Evolutionary conservation across 805 yeast genomes (phyloP).

Genomic region (Brettanomyces custersianus): DNA sequence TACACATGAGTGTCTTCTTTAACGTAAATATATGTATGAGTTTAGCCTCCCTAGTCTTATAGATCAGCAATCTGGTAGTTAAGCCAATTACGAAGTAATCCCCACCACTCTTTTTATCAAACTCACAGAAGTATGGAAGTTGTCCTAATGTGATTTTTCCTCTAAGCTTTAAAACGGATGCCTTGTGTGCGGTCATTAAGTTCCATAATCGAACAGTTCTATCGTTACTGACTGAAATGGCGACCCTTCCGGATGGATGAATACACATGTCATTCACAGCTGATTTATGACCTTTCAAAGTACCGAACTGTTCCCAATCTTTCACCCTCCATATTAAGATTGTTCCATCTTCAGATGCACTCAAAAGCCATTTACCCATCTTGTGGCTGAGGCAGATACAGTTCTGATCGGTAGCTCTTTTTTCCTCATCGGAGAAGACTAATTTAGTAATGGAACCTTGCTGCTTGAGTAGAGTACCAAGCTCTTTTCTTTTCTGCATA

Average conservation of each 20-base stretch:
- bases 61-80: slow-evolving; percentile 53
- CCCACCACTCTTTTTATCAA: slow-evolving; percentile 43
- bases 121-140: slow-evolving; percentile 19
- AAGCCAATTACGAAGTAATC: slow-evolving; percentile 69
- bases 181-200: slow-evolving; percentile 91
- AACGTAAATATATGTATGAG: slow-evolving; percentile 39
- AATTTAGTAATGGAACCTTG: slow-evolving; percentile 77
- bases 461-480: slow-evolving; percentile 85
- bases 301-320: slow-evolving; percentile 92
- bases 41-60: slow-evolving; percentile 54
- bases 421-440: slow-evolving; percentile 51
- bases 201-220: slow-evolving; percentile 86
- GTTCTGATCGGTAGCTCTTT: slow-evolving; percentile 6
- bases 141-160: slow-evolving; percentile 62
- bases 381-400: slow-evolving; percentile 22
- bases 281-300: slow-evolving; percentile 83
- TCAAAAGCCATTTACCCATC: slow-evolving; percentile 80
- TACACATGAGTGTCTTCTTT: slow-evolving; percentile 53
- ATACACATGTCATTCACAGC: slow-evolving; percentile 77
- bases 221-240: slow-evolving; percentile 83
- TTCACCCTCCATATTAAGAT: slow-evolving; percentile 89
- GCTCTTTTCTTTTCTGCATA: slow-evolving; percentile 84
- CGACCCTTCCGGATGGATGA: slow-evolving; percentile 85
- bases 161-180: slow-evolving; percentile 69
- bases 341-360: slow-evolving; percentile 87